Evolutionary conservation across 257 asterid species (phyloP).

Genomic region (Nicotiana obtusifolia): DNA sequence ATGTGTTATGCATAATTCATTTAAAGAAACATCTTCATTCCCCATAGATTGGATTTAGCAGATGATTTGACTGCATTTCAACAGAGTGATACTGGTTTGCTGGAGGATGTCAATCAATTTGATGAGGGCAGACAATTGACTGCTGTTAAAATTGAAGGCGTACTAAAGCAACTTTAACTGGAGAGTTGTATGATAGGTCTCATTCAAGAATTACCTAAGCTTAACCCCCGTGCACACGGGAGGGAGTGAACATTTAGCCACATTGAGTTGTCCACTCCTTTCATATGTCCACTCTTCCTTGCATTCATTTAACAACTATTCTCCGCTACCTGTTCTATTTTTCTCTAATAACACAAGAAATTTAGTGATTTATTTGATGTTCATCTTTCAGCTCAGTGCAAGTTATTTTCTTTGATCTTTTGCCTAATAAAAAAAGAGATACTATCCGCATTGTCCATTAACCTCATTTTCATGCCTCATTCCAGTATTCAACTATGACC

Average conservation of each 20-base stretch:
- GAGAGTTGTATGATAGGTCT: background rate
- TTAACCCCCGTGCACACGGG: background rate
- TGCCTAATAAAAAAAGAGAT: background rate
- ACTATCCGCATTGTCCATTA: background rate
- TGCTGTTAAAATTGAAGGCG: background rate
- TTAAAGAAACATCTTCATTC: background rate
- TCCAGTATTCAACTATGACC: constrained; percentile 1
- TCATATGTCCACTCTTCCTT: background rate
- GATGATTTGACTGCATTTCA: background rate
- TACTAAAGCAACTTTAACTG: background rate
- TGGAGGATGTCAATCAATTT: background rate
- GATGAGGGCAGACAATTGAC: background rate
- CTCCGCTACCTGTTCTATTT: background rate
- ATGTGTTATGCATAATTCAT: background rate
- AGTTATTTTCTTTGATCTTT: background rate
- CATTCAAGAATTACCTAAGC: background rate
- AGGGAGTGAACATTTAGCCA: background rate
- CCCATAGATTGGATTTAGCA: background rate
- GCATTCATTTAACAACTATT: background rate
- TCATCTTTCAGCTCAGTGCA: background rate
- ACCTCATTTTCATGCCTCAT: background rate
- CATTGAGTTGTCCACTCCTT: background rate
- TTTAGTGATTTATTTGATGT: background rate
- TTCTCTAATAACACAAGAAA: background rate
- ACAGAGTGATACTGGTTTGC: background rate